Conservation (phyloP, 305 asterid species). For the Coffea humblotiana region DNA sequence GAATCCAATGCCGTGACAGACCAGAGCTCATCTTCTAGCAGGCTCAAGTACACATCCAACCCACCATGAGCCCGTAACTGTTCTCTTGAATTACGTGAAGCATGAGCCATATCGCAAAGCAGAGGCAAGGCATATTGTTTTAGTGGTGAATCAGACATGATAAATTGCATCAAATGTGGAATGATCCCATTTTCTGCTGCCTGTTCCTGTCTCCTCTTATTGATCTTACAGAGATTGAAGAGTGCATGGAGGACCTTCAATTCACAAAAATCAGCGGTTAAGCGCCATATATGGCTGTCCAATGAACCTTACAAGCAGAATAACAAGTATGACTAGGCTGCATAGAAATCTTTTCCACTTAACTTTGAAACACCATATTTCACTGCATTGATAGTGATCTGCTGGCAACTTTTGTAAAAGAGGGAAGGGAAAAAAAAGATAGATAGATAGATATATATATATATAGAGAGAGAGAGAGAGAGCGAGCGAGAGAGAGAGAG, state of each 20-base stretch:
- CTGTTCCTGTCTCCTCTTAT: conserved; percentile 98
- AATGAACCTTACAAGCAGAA: not conserved
- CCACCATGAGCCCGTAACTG: conserved; percentile 99
- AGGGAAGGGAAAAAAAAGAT: not conserved
- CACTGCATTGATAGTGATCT: not conserved
- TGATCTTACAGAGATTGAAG: conserved; percentile 97
- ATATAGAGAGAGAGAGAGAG: too few relatives aligned
- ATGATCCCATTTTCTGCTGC: conserved; percentile 99
- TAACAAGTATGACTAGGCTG: not conserved
- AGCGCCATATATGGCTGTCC: conserved; percentile 6
- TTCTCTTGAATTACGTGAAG: conserved; percentile 97
- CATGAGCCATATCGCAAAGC: conserved; percentile 99
- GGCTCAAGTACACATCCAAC: conserved; percentile 90
- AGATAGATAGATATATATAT: too few relatives aligned
- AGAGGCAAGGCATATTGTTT: conserved; percentile 92
- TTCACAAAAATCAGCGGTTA: conserved; percentile 33
- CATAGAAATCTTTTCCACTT: not conserved
- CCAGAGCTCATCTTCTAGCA: conserved; percentile 93
- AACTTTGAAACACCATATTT: not conserved
- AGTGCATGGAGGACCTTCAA: conserved; percentile 89
- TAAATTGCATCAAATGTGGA: conserved; percentile 93
- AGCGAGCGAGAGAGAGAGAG: too few relatives aligned
- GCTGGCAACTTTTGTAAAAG: not conserved
- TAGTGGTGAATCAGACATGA: conserved; percentile 89
- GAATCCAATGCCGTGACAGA: conserved; percentile 99